Conservation (phyloP, 2,329 filamentous ascomycete genomes). For the Fusarium scirpi region DNA sequence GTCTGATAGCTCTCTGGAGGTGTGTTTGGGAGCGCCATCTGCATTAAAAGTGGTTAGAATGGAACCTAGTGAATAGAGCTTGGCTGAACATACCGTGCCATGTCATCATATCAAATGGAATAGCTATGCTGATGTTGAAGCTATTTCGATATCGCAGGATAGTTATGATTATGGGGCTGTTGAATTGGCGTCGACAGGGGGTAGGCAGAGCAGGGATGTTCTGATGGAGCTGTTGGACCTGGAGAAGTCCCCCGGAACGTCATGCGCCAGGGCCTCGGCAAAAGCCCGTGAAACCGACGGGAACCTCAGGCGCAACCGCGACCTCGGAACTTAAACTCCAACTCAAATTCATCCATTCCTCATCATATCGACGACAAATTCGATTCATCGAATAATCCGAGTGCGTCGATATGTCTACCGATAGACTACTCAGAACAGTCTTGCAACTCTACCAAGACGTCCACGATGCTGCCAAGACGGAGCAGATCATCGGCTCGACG, state of each 20-base stretch:
- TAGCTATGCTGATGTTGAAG: conserved; percentile 12
- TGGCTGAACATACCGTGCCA: conserved; percentile 39
- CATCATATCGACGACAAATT: conserved; percentile 3
- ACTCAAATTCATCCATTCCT: conserved; percentile 11
- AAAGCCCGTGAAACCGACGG: conserved; percentile 45
- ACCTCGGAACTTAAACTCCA: conserved; percentile 24
- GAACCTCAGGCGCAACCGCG: conserved; percentile 27
- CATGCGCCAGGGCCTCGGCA: conserved; percentile 47
- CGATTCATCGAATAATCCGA: neutral
- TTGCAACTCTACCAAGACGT: conserved; percentile 69
- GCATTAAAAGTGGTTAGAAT: conserved; percentile 15
- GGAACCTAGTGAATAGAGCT: neutral
- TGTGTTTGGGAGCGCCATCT: conserved; percentile 46
- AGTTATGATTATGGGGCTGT: conserved; percentile 29
- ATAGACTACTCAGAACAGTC: conserved; percentile 74
- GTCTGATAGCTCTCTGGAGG: conserved; percentile 68
- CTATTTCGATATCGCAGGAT: conserved; percentile 18
- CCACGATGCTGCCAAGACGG: conserved; percentile 62
- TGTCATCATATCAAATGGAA: conserved; percentile 40
- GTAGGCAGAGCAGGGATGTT: conserved; percentile 7
- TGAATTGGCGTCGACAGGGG: conserved; percentile 37
- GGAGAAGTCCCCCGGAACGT: conserved; percentile 39
- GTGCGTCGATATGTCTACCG: conserved; percentile 68
- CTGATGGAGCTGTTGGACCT: conserved; percentile 12
- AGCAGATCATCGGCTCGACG: conserved; percentile 74